phyloP scores from a whole-genome alignment of 1,284 basidiomycete species.

The Phlebopus sp. region DNA sequence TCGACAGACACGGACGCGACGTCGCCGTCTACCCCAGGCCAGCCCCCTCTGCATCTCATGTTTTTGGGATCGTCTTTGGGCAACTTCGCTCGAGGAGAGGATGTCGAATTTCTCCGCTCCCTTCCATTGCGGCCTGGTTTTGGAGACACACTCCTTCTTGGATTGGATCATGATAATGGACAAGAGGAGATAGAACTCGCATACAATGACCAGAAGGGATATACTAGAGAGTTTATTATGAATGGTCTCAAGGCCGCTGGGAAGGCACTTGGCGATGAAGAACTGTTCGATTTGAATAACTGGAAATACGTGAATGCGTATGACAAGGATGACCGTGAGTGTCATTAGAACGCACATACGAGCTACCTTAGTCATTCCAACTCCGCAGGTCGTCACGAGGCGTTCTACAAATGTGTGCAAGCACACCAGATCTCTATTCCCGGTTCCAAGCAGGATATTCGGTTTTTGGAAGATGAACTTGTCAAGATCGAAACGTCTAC shows the following conservation, averaged over 20 bases:
- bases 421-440: slow-evolving; percentile 62
- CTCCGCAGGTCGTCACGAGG: slow-evolving; percentile 76
- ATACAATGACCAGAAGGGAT: slow-evolving; percentile 80
- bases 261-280: slow-evolving; percentile 56
- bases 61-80: slow-evolving; percentile 96
- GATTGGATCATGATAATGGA: slow-evolving; percentile 83
- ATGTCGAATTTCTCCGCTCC: slow-evolving; percentile 72
- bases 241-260: slow-evolving; percentile 79
- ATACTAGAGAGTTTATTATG: slow-evolving; percentile 85
- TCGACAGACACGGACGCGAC: slow-evolving; percentile 22
- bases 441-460: slow-evolving; percentile 38
- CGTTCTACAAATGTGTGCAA: slow-evolving; percentile 74
- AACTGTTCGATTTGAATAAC: slow-evolving; percentile 59
- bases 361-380: slow-evolving; percentile 7
- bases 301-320: slow-evolving; percentile 88
- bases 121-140: slow-evolving; percentile 75
- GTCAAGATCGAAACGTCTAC: slow-evolving; percentile 86
- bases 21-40: slow-evolving; percentile 40
- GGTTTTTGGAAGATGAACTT: slow-evolving; percentile 70
- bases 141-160: slow-evolving; percentile 74
- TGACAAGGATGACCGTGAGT: slow-evolving; percentile 67
- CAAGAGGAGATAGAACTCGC: slow-evolving; percentile 68
- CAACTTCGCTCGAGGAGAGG: slow-evolving; percentile 82
- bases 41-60: slow-evolving; percentile 70
- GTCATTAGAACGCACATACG: not conserved